These are phyloP conservation scores for Ascochyta pisi DNA, from an alignment of 2,329 filamentous ascomycete genomes.

Conservation along the genomic window DNA sequence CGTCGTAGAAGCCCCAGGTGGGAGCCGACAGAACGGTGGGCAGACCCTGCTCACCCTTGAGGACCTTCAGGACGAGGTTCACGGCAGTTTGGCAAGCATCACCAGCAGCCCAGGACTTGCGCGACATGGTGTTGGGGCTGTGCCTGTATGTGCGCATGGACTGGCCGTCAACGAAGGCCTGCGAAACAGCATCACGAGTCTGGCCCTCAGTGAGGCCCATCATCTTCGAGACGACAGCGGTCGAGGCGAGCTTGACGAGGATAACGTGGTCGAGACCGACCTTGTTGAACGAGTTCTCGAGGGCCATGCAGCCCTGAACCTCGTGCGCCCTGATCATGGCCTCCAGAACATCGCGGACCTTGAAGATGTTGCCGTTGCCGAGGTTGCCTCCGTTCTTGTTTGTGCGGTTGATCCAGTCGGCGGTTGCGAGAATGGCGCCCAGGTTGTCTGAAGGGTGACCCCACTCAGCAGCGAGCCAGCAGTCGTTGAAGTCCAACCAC, in stretches of 20 bases:
- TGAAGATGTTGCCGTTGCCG: slow-evolving; percentile 78
- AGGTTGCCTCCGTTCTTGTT: slow-evolving; percentile 83
- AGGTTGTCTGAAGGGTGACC: slow-evolving; percentile 98
- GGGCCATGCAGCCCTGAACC: slow-evolving; percentile 94
- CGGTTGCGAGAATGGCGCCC: slow-evolving; percentile 93
- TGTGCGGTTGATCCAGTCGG: slow-evolving; percentile 96
- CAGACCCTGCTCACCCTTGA: slow-evolving; percentile 88
- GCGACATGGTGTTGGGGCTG: slow-evolving; percentile 98
- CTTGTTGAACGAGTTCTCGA: slow-evolving; percentile 99
- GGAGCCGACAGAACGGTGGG: slow-evolving; percentile 92
- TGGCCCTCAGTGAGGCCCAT: slow-evolving; percentile 87
- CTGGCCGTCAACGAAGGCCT: slow-evolving; percentile 98
- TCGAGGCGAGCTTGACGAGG: slow-evolving; percentile 94
- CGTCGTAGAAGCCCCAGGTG: slow-evolving; percentile 98
- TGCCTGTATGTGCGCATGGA: slow-evolving; percentile 96
- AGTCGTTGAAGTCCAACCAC: slow-evolving; percentile 99
- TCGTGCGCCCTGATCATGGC: slow-evolving; percentile 99
- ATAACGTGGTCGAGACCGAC: slow-evolving; percentile 98
- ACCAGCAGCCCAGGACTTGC: slow-evolving; percentile 98
- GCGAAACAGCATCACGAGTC: slow-evolving; percentile 93
- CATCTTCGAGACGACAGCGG: slow-evolving; percentile 94
- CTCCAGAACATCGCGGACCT: slow-evolving; percentile 88
- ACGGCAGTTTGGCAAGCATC: slow-evolving; percentile 97
- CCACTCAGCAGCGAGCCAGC: slow-evolving; percentile 99
- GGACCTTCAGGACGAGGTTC: slow-evolving; percentile 87